These are phyloP conservation scores for Carallia pectinifolia DNA, from an alignment of 345 rosid species.

Conservation along the genomic window DNA sequence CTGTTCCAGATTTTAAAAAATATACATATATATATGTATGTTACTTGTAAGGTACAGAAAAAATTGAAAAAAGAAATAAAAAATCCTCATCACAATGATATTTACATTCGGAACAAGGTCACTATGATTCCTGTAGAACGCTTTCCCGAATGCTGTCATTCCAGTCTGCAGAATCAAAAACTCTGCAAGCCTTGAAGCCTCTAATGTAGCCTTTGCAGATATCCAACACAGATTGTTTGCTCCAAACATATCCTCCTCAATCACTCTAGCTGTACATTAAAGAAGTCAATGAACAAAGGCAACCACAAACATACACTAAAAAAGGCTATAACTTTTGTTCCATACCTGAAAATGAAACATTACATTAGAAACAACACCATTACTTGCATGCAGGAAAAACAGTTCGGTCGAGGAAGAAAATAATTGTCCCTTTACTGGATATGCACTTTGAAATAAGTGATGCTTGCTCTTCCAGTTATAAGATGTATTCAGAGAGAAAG, in stretches of 20 bases:
- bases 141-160: conserved; percentile 96
- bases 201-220: conserved; percentile 81
- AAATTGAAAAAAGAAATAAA: neutral
- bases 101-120: conserved; percentile 89
- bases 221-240: conserved; percentile 84
- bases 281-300: conserved; percentile 21
- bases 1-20: conserved; percentile 39
- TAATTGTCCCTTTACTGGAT: too few species aligned
- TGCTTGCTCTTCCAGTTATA: too few species aligned
- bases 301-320: neutral
- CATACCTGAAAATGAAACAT: neutral
- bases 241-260: conserved; percentile 96
- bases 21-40: neutral
- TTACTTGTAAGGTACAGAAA: neutral
- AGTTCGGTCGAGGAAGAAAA: too few species aligned
- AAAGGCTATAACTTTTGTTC: neutral
- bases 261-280: conserved; percentile 69
- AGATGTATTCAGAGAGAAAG: too few species aligned
- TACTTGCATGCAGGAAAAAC: too few species aligned
- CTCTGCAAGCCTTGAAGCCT: conserved; percentile 87
- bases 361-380: neutral
- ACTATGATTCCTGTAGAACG: conserved; percentile 72
- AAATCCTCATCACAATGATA: neutral
- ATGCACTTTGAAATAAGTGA: too few species aligned
- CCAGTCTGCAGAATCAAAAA: conserved; percentile 88